phyloP scores from a whole-genome alignment of 164 flowering plant genomes.

The grape (Vitis vinifera) region DNA sequence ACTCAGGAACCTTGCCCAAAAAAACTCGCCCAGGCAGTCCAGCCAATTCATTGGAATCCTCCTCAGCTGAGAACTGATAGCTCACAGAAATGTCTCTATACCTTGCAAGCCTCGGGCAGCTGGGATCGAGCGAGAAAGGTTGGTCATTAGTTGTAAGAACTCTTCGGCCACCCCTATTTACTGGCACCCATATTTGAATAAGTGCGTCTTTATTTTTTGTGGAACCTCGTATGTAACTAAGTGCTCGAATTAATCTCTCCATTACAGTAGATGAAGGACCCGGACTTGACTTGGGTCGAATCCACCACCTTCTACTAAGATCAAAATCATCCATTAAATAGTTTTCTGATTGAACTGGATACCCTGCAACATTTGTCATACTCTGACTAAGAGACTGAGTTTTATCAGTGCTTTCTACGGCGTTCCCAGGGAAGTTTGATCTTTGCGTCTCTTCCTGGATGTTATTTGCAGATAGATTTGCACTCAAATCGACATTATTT shows the following conservation, averaged over 20 bases:
- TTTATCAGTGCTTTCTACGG: conserved; percentile 13
- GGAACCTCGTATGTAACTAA: conserved; percentile 42
- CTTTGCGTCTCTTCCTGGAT: conserved; percentile 32
- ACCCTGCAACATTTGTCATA: conserved; percentile 8
- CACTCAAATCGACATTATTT: conserved; percentile 16
- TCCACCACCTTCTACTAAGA: conserved; percentile 51
- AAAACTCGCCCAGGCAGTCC: conserved; percentile 91
- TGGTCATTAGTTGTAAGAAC: conserved; percentile 64
- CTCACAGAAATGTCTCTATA: conserved; percentile 64
- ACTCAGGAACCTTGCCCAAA: conserved; percentile 74
- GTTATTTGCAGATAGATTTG: conserved; percentile 18
- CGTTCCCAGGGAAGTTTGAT: conserved; percentile 2
- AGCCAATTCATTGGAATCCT: conserved; percentile 38
- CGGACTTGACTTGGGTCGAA: conserved; percentile 38
- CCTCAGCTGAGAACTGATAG: conserved; percentile 70
- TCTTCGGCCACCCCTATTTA: conserved; percentile 44
- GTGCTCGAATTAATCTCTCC: conserved; percentile 59
- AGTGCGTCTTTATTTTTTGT: conserved; percentile 56
- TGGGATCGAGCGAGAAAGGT: conserved; percentile 48
- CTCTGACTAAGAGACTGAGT: conserved; percentile 17
- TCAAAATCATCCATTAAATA: conserved; percentile 36
- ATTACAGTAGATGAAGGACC: conserved; percentile 47
- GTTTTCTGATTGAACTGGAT: conserved; percentile 21
- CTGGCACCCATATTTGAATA: conserved; percentile 84
- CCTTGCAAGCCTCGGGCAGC: conserved; percentile 43